A percentile compares a stretch with the other conserved stretches of the same genome.
These are phyloP conservation scores for Alternaria infectoria DNA, from an alignment of 2,329 filamentous ascomycete genomes.

Conservation along the genomic window DNA sequence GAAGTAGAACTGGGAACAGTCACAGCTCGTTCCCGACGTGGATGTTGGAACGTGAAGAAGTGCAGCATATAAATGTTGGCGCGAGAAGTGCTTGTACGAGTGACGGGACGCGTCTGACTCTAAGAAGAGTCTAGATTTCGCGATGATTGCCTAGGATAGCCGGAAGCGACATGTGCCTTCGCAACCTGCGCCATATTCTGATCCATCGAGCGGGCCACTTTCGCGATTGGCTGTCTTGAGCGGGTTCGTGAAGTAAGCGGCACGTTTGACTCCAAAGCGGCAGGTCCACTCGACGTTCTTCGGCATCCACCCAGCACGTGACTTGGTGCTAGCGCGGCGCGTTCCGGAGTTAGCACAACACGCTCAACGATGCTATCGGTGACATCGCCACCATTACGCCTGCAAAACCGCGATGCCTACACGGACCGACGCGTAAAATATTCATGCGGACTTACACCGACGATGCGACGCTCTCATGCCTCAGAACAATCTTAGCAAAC, in stretches of 20 bases:
- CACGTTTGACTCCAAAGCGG: neutral
- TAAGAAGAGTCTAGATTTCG: neutral
- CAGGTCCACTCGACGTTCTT: neutral
- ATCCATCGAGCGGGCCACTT: neutral
- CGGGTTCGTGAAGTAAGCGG: neutral
- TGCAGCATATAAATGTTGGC: neutral
- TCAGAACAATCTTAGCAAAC: constrained; percentile 56
- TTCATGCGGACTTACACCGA: constrained; percentile 26
- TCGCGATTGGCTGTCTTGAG: neutral
- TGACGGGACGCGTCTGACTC: constrained; percentile 1
- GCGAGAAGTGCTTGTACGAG: neutral
- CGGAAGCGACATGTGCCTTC: constrained; percentile 3
- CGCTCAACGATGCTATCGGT: constrained; percentile 15
- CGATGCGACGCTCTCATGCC: constrained; percentile 52
- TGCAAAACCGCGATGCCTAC: constrained; percentile 10
- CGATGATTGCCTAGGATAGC: neutral
- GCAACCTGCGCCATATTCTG: neutral
- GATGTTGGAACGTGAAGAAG: neutral
- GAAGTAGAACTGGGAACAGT: neutral
- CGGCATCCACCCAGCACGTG: constrained; percentile 31
- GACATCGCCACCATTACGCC: constrained; percentile 31
- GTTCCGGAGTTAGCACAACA: constrained; percentile 26
- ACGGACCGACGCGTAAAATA: constrained; percentile 29
- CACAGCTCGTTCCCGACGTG: neutral
- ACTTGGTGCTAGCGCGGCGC: constrained; percentile 31